Evolutionary conservation across 106 monocot genomes (phyloP), one percentile per base, ranked within the genome.

Genomic region (Hemerocallis citrina): DNA sequence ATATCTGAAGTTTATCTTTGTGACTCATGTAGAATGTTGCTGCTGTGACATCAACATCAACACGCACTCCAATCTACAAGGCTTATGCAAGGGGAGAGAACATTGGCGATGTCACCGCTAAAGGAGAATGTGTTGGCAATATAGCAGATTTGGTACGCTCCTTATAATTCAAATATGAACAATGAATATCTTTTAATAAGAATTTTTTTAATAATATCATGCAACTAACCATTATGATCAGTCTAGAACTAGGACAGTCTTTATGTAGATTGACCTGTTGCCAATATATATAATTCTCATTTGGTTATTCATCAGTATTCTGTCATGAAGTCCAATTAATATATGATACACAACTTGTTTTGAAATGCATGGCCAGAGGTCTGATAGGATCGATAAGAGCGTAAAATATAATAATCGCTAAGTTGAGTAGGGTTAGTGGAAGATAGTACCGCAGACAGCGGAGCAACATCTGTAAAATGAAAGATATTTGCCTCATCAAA

Each of bases 71-170:
- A 62, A 98, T 98, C 20, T 98, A 98, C 74, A 98, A 98, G 73
- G 91, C 98, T 29, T 98, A 80, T 75, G 98, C 98, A 28, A 85
- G 65, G 73, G 98, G 92, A 66, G 98, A 98, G 72, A 98, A 98
- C 58, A 98, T 98, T 69, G 98, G 98, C 7, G 98, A 98, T 82
- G 82, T 98, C 63, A 98, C 98, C 65, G 98, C 98, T 20, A 98
- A 98, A 75, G 98, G 98, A 47, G 98, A 98, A 78, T 98, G 85
- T 85, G 92, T 98, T 73, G 85, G 82, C 38, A 98, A 98, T 61
- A 75, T 98, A 65, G 98, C 98, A 37, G 98, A 98, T 78, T 75
- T 98, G 88, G 98, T 98, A 92, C 67, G 36, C 38, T 64, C n/a
- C 20, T 68, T 31, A 15, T 55, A 16, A 36, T n/a, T 11, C 5